Base-by-base conservation (phyloP, 768 basidiomycete species). In the Hydnum rufescens region DNA sequence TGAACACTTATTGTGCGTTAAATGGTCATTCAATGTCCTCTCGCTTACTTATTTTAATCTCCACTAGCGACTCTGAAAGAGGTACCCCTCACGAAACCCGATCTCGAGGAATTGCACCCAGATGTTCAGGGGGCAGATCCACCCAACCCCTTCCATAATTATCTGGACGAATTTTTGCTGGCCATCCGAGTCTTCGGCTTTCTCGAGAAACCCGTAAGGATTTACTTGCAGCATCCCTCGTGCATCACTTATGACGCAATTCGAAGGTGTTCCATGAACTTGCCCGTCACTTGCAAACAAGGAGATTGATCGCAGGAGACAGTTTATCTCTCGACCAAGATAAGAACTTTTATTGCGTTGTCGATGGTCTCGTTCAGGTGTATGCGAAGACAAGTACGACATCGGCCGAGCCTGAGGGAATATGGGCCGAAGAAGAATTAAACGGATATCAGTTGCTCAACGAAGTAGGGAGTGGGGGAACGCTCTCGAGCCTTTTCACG, bases 151-250 rank as follows among this genome's bases (percentile, higher is more conserved):
- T 90, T 96, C 63, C 90, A 93, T 63, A 92, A 93, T 60, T 97
- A 97, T 60, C 72, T 97, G 26, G 93, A 97, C 63, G 95, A 99
- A 61, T 97, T 99, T 63, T 66, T 97, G 52, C 82, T 92, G 59
- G 95, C 95, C 6, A 86, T 99, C 53, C 76, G 92, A 46, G 86
- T 99, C 5, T 99, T 99, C 60, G 95, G 95, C 19, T 97, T 97
- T 63, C 73, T 90, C 56, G 95, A 99, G 68, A 96, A 95, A 67
- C 92, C 92, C 0, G 95, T 92, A 57, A 55, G 81, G 60, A n/a
- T 25, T 34, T 3, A 36, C 31, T 4, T 25, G 25, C 28, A 16
- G 4, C n/a, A 19, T 50, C 26, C 23, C 13, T 47, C 19, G 29
- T 30, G 5, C 42, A 34, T 34, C 26, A 50, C 28, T 6, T 13